Evolutionary conservation across 2,329 filamentous ascomycete species (phyloP).

Genomic region (Penicillium freii): DNA sequence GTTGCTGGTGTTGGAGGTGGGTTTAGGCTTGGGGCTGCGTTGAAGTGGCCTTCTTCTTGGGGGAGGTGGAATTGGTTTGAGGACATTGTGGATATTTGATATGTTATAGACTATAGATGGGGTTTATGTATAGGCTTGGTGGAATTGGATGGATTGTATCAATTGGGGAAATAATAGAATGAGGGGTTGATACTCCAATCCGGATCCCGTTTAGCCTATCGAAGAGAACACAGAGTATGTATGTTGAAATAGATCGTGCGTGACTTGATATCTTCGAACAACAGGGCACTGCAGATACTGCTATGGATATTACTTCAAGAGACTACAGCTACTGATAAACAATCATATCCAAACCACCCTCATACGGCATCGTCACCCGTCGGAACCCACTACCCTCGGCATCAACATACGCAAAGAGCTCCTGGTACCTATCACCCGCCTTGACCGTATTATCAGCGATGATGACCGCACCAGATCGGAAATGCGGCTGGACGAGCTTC

Average conservation of each 20-base stretch:
- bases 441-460: slow-evolving; percentile 20
- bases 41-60: slow-evolving; percentile 31
- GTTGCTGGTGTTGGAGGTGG: slow-evolving; percentile 30
- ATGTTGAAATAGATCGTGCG: background rate
- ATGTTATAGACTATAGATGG: background rate
- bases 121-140: no score
- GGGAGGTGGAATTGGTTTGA: slow-evolving; percentile 14
- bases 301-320: background rate
- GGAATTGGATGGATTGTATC: background rate
- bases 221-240: background rate
- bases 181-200: background rate
- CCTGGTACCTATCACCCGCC: slow-evolving; percentile 10
- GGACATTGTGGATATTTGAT: slow-evolving; percentile 6
- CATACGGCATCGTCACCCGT: slow-evolving; percentile 20
- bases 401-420: slow-evolving; percentile 21
- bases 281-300: background rate
- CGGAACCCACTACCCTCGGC: slow-evolving; percentile 17
- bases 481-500: slow-evolving; percentile 16
- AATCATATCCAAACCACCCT: slow-evolving; percentile 22
- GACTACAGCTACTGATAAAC: slow-evolving; percentile 15
- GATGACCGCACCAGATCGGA: slow-evolving; percentile 18
- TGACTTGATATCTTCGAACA: background rate
- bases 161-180: background rate
- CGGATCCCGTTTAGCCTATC: background rate
- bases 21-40: slow-evolving; percentile 30